Conservation (phyloP, 169 alveolate genomes). For the Blepharisma undulans region DNA sequence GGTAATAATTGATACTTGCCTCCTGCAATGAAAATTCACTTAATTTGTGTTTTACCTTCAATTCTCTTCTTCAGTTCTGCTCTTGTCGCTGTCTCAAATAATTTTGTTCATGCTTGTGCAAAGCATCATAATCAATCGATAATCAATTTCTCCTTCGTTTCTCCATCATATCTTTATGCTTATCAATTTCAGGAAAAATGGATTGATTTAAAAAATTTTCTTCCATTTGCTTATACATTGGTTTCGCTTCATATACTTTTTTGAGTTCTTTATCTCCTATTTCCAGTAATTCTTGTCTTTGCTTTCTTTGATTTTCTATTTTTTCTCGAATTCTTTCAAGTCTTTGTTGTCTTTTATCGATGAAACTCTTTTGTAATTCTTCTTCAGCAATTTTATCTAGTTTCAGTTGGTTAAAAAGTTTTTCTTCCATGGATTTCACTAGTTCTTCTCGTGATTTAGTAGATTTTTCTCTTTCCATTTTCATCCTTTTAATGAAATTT, state of each 20-base stretch:
- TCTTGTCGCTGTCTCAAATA: background rate
- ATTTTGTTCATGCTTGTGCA: background rate
- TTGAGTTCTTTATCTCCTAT: background rate
- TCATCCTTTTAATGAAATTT: background rate
- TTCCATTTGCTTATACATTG: background rate
- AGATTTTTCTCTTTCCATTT: background rate
- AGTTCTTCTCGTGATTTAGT: background rate
- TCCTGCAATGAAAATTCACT: background rate
- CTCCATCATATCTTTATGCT: background rate
- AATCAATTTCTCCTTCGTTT: background rate
- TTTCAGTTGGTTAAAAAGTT: background rate
- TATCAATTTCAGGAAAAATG: background rate
- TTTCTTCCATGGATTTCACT: background rate
- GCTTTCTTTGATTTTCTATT: background rate
- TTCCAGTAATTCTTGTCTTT: background rate
- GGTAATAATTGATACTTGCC: background rate
- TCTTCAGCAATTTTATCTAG: background rate
- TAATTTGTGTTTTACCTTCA: background rate
- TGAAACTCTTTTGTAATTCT: background rate
- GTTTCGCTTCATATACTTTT: background rate
- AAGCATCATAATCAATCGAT: background rate
- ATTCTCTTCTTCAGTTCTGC: background rate
- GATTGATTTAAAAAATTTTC: background rate
- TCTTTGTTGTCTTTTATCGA: background rate
- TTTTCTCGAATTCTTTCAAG: background rate